phyloP scores from a whole-genome alignment of 148 eudicot species.

The Fallopia convolvulus region DNA sequence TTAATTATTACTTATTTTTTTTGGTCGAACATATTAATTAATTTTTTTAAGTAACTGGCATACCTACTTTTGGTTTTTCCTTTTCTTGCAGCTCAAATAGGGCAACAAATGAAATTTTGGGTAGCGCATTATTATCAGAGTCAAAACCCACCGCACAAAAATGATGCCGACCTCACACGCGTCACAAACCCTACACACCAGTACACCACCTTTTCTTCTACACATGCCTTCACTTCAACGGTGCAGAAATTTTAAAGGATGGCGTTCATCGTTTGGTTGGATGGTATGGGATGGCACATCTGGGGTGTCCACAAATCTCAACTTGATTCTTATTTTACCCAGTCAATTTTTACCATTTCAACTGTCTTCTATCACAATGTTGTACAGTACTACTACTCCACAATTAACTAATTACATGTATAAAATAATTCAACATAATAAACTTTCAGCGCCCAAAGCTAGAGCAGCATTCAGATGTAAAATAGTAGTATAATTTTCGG shows the following conservation, averaged over 20 bases:
- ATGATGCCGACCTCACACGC: not conserved
- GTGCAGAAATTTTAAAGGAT: not conserved
- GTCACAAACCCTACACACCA: not conserved
- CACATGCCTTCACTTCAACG: not conserved
- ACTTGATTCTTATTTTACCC: too few species aligned
- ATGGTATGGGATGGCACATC: not conserved
- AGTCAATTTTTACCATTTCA: too few species aligned
- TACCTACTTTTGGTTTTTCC: not conserved
- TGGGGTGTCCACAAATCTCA: not conserved
- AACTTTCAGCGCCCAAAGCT: too few species aligned
- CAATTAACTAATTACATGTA: too few species aligned
- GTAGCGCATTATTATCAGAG: not conserved
- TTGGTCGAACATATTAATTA: too few species aligned
- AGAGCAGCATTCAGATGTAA: too few species aligned
- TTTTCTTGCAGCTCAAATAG: too few species aligned
- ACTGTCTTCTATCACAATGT: too few species aligned
- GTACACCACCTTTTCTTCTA: not conserved
- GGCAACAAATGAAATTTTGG: not conserved
- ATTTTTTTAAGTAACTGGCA: not conserved
- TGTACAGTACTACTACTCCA: too few species aligned
- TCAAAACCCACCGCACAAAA: not conserved
- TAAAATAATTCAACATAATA: too few species aligned
- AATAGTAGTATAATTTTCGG: too few species aligned
- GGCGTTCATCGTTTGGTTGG: not conserved
- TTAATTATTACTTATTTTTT: too few species aligned